Evolutionary conservation across 768 basidiomycete genomes (phyloP), one percentile per base, ranked within the genome.

Genomic region (Phaeotremella fagi): DNA sequence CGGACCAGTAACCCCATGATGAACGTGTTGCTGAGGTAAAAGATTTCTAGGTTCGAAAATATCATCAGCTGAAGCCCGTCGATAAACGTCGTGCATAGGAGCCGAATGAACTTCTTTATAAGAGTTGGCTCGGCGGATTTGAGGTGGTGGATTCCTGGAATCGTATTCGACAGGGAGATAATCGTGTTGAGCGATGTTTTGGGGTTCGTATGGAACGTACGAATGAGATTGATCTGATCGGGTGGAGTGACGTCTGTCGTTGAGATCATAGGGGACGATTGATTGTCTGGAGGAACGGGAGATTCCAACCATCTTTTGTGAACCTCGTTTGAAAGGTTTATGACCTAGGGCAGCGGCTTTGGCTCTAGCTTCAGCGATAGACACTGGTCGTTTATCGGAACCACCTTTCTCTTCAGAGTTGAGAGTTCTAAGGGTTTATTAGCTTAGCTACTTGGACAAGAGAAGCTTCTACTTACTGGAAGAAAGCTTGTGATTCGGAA

Each of bases 401-500:
- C 47, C 26, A 33, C 56, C 54, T 4, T 54, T 53, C 20, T 60
- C 59, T 25, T 54, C 48, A 7, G 50, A 48, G 31, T 60, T 54
- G 0, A 60, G 45, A 5, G 59, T 55, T 28, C 58, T 60, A 22
- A 7, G 38, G 22, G 31, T 33, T 7, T 7, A 16, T 7, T 33
- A 7, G 16, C 9, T 16, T 7, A 16, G 16, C 31, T 33, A 33
- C 31, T 33, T 7, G 31, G 9, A 33, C 31, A 7, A 23, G 20
- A 25, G 24, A 18, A 29, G 6, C 16, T 11, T 3, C 26, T 45
- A 58, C 59, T 55, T 25, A 64, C 63, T 52, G 48, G 16, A 61
- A 45, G 57, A 59, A 64, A 1, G 53, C 50, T 48, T 64, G 63
- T 6, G 53, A 50, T 23, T 56, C 52, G 18, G 58, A 43, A 57